These are phyloP conservation scores for Delonix regia DNA, from an alignment of 306 rosid genomes.

Conservation along the genomic window DNA sequence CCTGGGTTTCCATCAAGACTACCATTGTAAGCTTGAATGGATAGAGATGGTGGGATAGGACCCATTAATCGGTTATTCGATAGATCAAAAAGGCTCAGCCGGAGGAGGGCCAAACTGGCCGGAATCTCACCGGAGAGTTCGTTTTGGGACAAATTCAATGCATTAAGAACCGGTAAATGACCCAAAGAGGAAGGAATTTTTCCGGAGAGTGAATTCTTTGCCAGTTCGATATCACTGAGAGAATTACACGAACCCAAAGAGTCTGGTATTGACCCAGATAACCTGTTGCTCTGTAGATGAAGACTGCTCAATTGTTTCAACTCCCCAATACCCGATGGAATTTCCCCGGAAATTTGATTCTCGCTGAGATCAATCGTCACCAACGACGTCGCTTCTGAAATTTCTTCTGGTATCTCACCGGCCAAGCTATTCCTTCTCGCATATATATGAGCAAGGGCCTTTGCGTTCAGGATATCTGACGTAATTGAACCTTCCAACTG, in stretches of 20 bases:
- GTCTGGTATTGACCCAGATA: conserved; percentile 68
- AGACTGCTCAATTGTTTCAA: conserved; percentile 57
- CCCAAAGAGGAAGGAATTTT: conserved; percentile 75
- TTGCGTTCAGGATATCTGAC: conserved; percentile 61
- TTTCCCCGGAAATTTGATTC: conserved; percentile 59
- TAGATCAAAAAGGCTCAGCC: conserved; percentile 74
- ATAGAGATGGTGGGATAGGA: conserved; percentile 60
- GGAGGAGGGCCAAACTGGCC: conserved; percentile 49
- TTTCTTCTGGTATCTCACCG: conserved; percentile 67
- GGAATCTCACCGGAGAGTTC: conserved; percentile 79
- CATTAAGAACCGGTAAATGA: conserved; percentile 57
- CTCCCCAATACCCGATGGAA: conserved; percentile 63
- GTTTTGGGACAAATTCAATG: conserved; percentile 67
- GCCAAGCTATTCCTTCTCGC: conserved; percentile 54
- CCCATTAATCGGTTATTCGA: conserved; percentile 68
- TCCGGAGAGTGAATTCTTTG: conserved; percentile 57
- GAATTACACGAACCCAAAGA: conserved; percentile 59
- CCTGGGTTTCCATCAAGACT: conserved; percentile 74
- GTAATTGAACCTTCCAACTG: conserved; percentile 63
- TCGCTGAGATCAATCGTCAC: conserved; percentile 53
- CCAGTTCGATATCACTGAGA: conserved; percentile 59
- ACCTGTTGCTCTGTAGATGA: conserved; percentile 58
- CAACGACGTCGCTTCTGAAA: conserved; percentile 58
- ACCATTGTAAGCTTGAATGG: conserved; percentile 71
- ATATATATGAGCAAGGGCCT: conserved; percentile 45